A percentile compares a stretch with the other conserved stretches of the same genome.
These are phyloP conservation scores for Anthracocystis walkeri DNA, from an alignment of 1,284 basidiomycete genomes.

Conservation along the genomic window DNA sequence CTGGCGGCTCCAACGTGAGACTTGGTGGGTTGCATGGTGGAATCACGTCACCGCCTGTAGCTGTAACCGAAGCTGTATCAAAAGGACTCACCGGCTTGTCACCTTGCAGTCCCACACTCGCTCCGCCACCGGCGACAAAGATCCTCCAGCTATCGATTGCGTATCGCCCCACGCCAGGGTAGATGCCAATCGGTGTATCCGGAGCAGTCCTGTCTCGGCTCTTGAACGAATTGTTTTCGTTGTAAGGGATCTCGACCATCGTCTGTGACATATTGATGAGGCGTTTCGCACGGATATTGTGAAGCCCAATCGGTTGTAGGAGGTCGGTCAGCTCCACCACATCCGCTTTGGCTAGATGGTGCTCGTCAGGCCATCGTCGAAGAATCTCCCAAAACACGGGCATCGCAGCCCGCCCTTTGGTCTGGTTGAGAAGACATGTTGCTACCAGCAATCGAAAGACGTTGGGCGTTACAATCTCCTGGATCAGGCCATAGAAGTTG, in stretches of 20 bases:
- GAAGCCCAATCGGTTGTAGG: conserved; percentile 38
- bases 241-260: conserved; percentile 40
- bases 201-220: conserved; percentile 29
- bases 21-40: neutral
- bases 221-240: conserved; percentile 25
- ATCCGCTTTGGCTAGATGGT: conserved; percentile 23
- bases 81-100: conserved; percentile 23
- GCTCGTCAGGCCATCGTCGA: conserved; percentile 32
- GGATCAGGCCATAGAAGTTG: conserved; percentile 47
- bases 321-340: conserved; percentile 25
- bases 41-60: neutral
- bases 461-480: conserved; percentile 43
- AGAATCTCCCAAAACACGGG: conserved; percentile 41
- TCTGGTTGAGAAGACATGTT: conserved; percentile 50
- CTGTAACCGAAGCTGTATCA: neutral
- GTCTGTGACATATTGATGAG: conserved; percentile 29
- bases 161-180: conserved; percentile 42
- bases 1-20: conserved; percentile 5
- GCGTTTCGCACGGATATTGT: conserved; percentile 34
- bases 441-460: conserved; percentile 44
- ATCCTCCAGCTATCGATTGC: conserved; percentile 47
- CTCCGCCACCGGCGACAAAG: conserved; percentile 36
- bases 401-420: conserved; percentile 40
- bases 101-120: conserved; percentile 21
- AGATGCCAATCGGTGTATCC: conserved; percentile 34